Conservation (phyloP, 305 asterid genomes). For the Fraxinus baroniana region DNA sequence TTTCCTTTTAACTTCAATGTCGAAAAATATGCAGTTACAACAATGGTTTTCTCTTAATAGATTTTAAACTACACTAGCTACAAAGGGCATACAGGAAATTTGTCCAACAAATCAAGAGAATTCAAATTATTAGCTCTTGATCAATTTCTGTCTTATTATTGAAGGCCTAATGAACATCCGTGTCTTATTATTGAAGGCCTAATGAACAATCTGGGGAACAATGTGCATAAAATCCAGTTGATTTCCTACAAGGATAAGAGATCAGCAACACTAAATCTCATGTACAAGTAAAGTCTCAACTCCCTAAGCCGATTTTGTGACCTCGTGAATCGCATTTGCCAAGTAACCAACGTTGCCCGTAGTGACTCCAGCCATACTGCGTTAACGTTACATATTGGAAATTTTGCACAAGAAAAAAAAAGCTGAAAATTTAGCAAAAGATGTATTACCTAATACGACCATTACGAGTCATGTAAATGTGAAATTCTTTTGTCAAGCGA, state of each 20-base stretch:
- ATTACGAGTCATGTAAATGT: constrained; percentile 91
- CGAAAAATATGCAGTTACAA: not conserved
- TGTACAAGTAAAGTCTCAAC: constrained; percentile 14
- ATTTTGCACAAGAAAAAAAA: not conserved
- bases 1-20: not conserved
- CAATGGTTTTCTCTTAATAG: not conserved
- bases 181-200: constrained; percentile 9
- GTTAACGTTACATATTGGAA: not conserved
- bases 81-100: not conserved
- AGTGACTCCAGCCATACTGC: constrained; percentile 98
- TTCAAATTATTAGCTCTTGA: not conserved
- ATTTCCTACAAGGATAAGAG: constrained; percentile 16
- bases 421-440: not conserved
- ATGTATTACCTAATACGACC: constrained; percentile 83
- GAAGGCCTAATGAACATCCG: constrained; percentile 14
- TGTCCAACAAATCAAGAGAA: constrained; percentile 5
- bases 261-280: constrained; percentile 5
- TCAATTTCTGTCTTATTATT: not conserved
- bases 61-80: not conserved
- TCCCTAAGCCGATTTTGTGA: constrained; percentile 62
- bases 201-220: constrained; percentile 2
- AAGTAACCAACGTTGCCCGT: constrained; percentile 82
- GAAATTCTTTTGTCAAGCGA: constrained; percentile 78
- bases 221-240: constrained; percentile 15
- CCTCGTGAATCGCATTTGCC: constrained; percentile 90